Evolutionary conservation across 345 rosid genomes (phyloP).

Genomic region (Eucalyptus sp.): DNA sequence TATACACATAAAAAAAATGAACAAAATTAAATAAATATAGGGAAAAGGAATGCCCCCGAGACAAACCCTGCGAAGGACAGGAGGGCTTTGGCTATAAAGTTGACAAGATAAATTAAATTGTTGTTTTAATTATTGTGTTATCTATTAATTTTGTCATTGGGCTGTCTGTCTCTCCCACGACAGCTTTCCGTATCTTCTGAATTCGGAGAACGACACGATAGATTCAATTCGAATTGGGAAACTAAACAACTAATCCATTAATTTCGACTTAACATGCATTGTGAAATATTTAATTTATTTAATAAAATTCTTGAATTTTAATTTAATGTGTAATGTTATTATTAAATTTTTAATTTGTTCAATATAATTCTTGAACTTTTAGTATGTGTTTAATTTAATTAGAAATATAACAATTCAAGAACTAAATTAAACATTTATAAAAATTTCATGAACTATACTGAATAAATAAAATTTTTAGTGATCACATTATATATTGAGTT

Average conservation of each 20-base stretch:
- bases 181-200: neutral
- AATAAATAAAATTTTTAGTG: no score
- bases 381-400: no score
- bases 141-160: neutral
- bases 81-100: neutral
- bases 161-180: neutral
- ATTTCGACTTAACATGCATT: accelerated
- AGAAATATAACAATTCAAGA: no score
- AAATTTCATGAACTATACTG: no score
- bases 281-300: no score
- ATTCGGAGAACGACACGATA: neutral
- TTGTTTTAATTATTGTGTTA: neutral
- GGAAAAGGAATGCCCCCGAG: neutral
- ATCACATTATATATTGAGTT: no score
- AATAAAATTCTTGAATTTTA: no score
- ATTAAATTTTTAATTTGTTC: no score
- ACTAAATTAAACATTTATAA: no score
- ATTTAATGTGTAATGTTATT: no score
- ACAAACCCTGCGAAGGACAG: neutral
- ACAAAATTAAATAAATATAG: neutral
- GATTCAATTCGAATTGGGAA: neutral
- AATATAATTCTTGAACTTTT: no score
- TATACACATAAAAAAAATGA: neutral
- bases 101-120: neutral
- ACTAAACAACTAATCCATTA: no score